Evolutionary conservation across 163 green algal genomes (phyloP), one percentile per base, ranked within the genome.

Genomic region (Picocystis sp.): DNA sequence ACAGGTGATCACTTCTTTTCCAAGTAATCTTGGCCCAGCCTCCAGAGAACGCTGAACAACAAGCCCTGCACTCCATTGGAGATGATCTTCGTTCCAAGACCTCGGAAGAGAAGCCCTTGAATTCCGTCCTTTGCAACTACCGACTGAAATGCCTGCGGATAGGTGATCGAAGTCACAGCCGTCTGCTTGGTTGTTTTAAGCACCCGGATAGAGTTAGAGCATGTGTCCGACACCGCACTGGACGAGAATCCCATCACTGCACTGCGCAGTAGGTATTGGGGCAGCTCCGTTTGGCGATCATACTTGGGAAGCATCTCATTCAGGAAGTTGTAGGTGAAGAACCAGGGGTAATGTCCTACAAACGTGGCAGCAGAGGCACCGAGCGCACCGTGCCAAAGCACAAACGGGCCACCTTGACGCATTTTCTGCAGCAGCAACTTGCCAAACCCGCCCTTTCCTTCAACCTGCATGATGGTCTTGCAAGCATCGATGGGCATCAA

Each of bases 381-480:
- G 46, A 89, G 59, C 1, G 83, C 83, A 14, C 84, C 83, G 58
- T 93, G 80, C 54, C 81, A 93, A 22, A 94, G 62, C 58, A 94
- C 84, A 1, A 60, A 63, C 2, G 77, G 74, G 15, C 84, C 84
- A 42, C 59, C 59, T 41, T 62, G 58, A 21, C 52, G 51, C 43
- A 91, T 67, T 72, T 92, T 94, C 22, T 53, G 47, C 15, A 56
- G 47, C 15, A 56, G 74, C 50, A 75, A 70, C 6, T 35, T 21
- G 22, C 48, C 19, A 25, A 55, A 55, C 50, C 48, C 22, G 10
- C 48, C 19, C 8, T 34, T 21, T 34, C 13, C 38, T 2, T 11
- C 29, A 47, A 78, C 82, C 78, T 94, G 84, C 75, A 93, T 80
- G 66, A 82, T 93, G 43, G 86, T 95, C 72, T 95, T 95, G 25